Conservation (phyloP, 345 rosid genomes). For the Linum usitatissimum region DNA sequence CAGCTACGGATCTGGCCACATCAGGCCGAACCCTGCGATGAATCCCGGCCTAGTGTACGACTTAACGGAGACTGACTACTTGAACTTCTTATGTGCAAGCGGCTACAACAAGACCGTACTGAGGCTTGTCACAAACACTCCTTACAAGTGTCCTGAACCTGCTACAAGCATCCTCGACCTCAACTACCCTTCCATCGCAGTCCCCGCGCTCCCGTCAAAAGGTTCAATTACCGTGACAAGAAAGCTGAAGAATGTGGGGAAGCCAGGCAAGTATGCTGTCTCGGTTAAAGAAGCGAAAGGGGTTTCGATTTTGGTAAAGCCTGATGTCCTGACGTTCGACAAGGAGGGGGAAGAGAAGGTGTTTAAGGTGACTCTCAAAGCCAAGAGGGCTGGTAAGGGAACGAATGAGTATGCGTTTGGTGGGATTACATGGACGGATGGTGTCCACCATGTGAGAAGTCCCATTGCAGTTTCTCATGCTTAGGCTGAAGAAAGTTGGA, state of each 20-base stretch:
- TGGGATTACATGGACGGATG: constrained; percentile 69
- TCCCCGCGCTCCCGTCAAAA: constrained; percentile 17
- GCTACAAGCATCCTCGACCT: constrained; percentile 29
- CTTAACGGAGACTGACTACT: constrained; percentile 36
- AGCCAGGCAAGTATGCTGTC: constrained; percentile 39
- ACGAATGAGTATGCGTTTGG: constrained; percentile 39
- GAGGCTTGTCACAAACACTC: constrained; percentile 19
- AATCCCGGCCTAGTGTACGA: constrained; percentile 73
- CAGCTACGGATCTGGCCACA: constrained; percentile 55
- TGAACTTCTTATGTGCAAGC: constrained; percentile 51
- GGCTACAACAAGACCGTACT: constrained; percentile 44
- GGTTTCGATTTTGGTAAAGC: constrained; percentile 38
- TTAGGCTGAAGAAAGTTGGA: not conserved
- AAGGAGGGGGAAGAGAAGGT: constrained; percentile 48
- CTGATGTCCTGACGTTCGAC: constrained; percentile 34
- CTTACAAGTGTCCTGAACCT: constrained; percentile 33
- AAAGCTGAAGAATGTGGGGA: constrained; percentile 60
- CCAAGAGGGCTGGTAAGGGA: constrained; percentile 14
- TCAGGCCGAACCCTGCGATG: constrained; percentile 60
- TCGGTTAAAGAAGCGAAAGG: constrained; percentile 32
- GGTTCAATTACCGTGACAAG: constrained; percentile 29
- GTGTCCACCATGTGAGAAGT: constrained; percentile 55
- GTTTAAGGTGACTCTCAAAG: constrained; percentile 35
- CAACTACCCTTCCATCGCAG: constrained; percentile 66
- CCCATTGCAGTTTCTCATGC: constrained; percentile 41